Conservation (phyloP, 345 rosid species). For the Hibiscus trionum region DNA sequence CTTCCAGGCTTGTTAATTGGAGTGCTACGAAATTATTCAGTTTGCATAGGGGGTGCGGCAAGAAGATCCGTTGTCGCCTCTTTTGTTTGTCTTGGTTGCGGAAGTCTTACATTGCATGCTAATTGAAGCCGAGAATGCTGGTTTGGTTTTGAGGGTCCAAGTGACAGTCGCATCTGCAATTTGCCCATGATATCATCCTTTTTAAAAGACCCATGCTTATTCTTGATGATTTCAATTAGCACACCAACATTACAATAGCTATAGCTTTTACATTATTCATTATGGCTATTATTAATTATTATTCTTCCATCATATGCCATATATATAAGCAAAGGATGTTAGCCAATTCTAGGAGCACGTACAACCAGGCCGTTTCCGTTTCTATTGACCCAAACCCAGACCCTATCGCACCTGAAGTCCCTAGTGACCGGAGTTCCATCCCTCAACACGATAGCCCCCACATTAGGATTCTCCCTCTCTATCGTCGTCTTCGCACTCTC, state of each 20-base stretch:
- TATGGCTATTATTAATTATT: neutral
- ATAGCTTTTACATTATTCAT: neutral
- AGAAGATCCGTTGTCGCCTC: too few species aligned
- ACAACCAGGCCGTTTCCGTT: conserved; percentile 7
- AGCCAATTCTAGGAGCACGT: conserved; percentile 2
- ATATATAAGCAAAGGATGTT: neutral
- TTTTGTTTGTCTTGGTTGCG: too few species aligned
- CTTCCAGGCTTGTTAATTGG: too few species aligned
- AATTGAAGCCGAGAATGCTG: too few species aligned
- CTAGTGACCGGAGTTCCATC: conserved; percentile 12
- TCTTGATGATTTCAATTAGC: neutral
- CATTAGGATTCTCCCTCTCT: conserved; percentile 22
- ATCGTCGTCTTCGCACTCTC: conserved; percentile 14
- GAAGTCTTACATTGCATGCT: too few species aligned
- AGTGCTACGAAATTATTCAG: too few species aligned
- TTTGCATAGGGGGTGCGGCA: too few species aligned
- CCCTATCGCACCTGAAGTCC: conserved; percentile 23
- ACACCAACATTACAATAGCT: neutral
- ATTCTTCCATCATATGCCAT: neutral
- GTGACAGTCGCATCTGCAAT: too few species aligned
- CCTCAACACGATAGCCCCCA: conserved; percentile 15
- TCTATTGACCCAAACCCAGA: conserved; percentile 23
- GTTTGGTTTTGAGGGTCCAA: too few species aligned
- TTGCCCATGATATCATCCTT: too few species aligned
- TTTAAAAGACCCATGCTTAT: neutral